Evolutionary conservation across 2,329 filamentous ascomycete genomes (phyloP).

Genomic region (Rutstroemia sp.): DNA sequence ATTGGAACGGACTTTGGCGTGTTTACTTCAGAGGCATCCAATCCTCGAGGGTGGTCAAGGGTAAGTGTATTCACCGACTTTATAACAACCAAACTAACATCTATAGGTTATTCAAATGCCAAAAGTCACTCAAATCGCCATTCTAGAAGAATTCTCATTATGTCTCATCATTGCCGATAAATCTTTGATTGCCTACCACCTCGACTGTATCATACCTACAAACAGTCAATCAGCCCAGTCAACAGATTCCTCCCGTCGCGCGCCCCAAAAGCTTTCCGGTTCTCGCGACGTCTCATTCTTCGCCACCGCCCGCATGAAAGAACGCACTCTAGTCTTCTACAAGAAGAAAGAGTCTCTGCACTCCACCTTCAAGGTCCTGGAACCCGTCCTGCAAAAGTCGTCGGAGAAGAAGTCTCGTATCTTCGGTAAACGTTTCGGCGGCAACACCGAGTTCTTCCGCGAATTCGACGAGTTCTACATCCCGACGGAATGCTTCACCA

Average conservation of each 20-base stretch:
- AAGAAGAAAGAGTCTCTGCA: slow-evolving; percentile 90
- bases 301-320: slow-evolving; percentile 93
- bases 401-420: slow-evolving; percentile 72
- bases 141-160: slow-evolving; percentile 91
- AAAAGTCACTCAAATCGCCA: slow-evolving; percentile 84
- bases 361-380: slow-evolving; percentile 93
- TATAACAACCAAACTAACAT: background rate
- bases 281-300: slow-evolving; percentile 96
- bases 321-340: slow-evolving; percentile 89
- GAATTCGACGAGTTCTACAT: slow-evolving; percentile 99
- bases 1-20: slow-evolving; percentile 95
- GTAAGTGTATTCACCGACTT: slow-evolving; percentile 43
- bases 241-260: slow-evolving; percentile 68
- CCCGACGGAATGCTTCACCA: slow-evolving; percentile 85
- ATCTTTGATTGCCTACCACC: slow-evolving; percentile 83
- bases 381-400: slow-evolving; percentile 90
- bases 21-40: slow-evolving; percentile 78
- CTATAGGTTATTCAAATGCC: slow-evolving; percentile 61
- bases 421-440: slow-evolving; percentile 50
- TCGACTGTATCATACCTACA: slow-evolving; percentile 71
- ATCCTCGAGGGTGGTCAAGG: slow-evolving; percentile 85
- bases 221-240: slow-evolving; percentile 48
- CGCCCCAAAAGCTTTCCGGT: slow-evolving; percentile 83
- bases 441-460: slow-evolving; percentile 88
- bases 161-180: slow-evolving; percentile 90